Evolutionary conservation across 1,284 basidiomycete genomes (phyloP).

Genomic region (Tilletia caries): DNA sequence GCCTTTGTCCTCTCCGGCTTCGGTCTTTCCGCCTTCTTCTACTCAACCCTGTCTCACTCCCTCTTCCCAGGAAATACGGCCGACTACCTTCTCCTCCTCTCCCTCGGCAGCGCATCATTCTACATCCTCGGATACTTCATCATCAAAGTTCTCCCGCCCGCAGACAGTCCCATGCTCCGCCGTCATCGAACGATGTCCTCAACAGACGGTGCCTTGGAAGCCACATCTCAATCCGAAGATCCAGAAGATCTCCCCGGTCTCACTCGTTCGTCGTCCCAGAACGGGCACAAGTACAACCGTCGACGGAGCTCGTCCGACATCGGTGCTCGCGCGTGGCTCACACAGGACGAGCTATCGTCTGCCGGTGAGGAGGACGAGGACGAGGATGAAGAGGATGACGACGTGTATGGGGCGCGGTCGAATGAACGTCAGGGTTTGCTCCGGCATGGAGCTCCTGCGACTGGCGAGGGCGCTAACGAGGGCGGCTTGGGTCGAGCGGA

Average conservation of each 20-base stretch:
- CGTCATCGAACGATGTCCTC: slow-evolving; percentile 16
- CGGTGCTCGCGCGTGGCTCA: slow-evolving; percentile 32
- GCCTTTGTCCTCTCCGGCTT: slow-evolving; percentile 76
- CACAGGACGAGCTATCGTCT: slow-evolving; percentile 21
- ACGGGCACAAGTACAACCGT: neutral
- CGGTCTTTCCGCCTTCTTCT: slow-evolving; percentile 76
- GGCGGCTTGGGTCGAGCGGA: neutral
- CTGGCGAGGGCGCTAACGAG: neutral
- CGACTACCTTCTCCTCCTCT: slow-evolving; percentile 67
- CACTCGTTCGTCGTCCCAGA: neutral
- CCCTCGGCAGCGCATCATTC: slow-evolving; percentile 67
- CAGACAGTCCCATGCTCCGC: slow-evolving; percentile 17
- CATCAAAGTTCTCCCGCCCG: slow-evolving; percentile 63
- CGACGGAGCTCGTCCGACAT: slow-evolving; percentile 15
- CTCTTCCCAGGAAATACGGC: slow-evolving; percentile 70
- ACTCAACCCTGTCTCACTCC: slow-evolving; percentile 66
- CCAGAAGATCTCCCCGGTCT: neutral
- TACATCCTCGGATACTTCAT: slow-evolving; percentile 68
- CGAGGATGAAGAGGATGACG: slow-evolving; percentile 6
- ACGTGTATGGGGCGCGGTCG: neutral
- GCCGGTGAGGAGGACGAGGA: slow-evolving; percentile 26
- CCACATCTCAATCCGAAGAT: neutral
- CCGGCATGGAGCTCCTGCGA: neutral
- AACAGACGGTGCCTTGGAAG: neutral
- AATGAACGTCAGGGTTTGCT: slow-evolving; percentile 13